A percentile compares a stretch with the other conserved stretches of the same genome.
Evolutionary conservation across 768 basidiomycete species (phyloP).

Genomic region (Auricularia heimuer): DNA sequence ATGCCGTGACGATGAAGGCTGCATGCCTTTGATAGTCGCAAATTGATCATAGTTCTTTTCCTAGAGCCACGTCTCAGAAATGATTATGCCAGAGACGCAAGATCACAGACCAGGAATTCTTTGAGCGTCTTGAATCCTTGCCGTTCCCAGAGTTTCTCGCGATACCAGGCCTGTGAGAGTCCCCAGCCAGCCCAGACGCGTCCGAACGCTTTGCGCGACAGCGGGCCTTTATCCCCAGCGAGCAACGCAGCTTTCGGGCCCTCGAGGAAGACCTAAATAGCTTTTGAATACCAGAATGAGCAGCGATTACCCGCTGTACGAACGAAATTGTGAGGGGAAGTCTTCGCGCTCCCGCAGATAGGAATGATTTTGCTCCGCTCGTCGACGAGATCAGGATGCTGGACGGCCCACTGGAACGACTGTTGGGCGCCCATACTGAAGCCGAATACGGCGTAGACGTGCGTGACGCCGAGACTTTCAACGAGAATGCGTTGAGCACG

Average conservation of each 20-base stretch:
- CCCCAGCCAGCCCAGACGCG: constrained; percentile 5
- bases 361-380: constrained; percentile 40
- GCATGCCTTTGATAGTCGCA: neutral
- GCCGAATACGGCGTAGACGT: constrained; percentile 39
- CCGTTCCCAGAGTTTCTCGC: neutral
- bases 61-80: neutral
- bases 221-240: constrained; percentile 13
- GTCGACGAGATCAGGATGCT: constrained; percentile 46
- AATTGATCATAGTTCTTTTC: neutral
- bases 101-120: neutral
- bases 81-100: too few species aligned
- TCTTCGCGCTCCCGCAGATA: constrained; percentile 46
- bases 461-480: constrained; percentile 33
- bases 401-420: constrained; percentile 48
- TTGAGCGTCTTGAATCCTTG: constrained; percentile 2
- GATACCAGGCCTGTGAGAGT: neutral
- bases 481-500: constrained; percentile 29
- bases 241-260: constrained; percentile 46
- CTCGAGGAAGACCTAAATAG: constrained; percentile 39
- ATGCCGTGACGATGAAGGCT: neutral
- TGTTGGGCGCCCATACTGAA: constrained; percentile 55
- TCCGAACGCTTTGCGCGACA: constrained; percentile 2
- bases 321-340: constrained; percentile 42
- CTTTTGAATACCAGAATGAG: neutral
- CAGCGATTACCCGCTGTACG: neutral